Evolutionary conservation across 139 green algal genomes (phyloP).

Genomic region (Dunaliella sp.): DNA sequence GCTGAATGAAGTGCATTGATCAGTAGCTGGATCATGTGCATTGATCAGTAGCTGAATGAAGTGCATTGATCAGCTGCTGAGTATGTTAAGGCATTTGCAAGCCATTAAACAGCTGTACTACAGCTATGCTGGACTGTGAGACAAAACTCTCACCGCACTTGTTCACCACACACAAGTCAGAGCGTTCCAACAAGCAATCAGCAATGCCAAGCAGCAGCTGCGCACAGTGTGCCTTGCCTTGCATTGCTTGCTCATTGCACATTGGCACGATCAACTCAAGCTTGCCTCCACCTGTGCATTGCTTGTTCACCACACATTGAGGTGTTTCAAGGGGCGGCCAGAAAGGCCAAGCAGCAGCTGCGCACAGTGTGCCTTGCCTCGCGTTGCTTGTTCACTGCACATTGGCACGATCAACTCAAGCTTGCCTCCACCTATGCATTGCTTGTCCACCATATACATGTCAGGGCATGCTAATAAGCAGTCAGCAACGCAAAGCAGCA

Average conservation of each 20-base stretch:
- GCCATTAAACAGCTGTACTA: not conserved
- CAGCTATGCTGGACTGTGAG: not conserved
- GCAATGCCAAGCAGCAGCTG: not conserved
- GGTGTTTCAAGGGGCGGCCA: not conserved
- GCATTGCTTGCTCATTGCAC: not conserved
- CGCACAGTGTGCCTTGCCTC: not conserved
- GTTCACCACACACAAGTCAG: not conserved
- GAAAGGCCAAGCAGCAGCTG: not conserved
- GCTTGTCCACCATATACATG: no score
- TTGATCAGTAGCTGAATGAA: not conserved
- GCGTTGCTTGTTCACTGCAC: not conserved
- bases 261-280: no score
- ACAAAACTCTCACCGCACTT: not conserved
- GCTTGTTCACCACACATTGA: not conserved
- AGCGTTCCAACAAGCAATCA: not conserved
- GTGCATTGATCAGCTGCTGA: not conserved
- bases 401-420: no score
- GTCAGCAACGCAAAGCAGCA: not conserved
- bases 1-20: not conserved
- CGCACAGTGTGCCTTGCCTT: not conserved
- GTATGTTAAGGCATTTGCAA: not conserved
- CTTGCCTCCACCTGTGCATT: no score
- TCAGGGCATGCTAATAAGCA: no score
- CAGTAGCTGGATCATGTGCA: no score
- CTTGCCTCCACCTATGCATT: no score